phyloP scores from a whole-genome alignment of 495 filamentous ascomycete genomes.

The Penicillium salamii region DNA sequence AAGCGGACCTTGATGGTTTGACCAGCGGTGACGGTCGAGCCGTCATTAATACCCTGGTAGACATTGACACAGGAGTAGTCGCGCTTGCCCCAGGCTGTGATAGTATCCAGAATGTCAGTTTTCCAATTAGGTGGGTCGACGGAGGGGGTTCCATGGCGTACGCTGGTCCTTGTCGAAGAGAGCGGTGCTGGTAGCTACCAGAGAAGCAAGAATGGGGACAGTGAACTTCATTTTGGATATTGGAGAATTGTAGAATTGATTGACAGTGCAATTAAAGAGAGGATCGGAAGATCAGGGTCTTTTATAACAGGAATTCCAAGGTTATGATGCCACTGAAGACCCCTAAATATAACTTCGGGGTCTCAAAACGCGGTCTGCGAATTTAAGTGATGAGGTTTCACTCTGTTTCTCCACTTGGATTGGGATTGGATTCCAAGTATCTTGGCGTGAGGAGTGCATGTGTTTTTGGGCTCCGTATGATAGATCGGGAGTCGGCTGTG shows the following conservation, averaged over 20 bases:
- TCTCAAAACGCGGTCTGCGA: conserved; percentile 3
- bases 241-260: background rate
- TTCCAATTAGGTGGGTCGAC: background rate
- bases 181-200: conserved; percentile 28
- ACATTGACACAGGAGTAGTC: conserved; percentile 40
- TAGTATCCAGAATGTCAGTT: too few relatives aligned
- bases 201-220: conserved; percentile 21
- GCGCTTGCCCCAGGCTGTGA: conserved; percentile 38
- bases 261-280: too few relatives aligned
- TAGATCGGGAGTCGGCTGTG: conserved; percentile 10
- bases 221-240: conserved; percentile 34
- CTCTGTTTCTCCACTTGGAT: conserved; percentile 17
- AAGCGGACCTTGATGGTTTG: conserved; percentile 28
- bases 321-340: background rate
- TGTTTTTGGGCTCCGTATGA: conserved; percentile 9
- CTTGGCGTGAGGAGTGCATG: conserved; percentile 15
- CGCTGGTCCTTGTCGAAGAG: conserved; percentile 37
- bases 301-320: conserved; percentile 5
- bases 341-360: conserved; percentile 12
- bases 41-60: conserved; percentile 35
- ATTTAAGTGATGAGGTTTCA: conserved; percentile 19
- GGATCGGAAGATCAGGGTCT: background rate
- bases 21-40: conserved; percentile 27
- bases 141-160: conserved; percentile 13
- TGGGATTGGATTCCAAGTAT: background rate